Evolutionary conservation across 164 flowering plant genomes (phyloP).

Genomic region (Cinnamomum micranthum): DNA sequence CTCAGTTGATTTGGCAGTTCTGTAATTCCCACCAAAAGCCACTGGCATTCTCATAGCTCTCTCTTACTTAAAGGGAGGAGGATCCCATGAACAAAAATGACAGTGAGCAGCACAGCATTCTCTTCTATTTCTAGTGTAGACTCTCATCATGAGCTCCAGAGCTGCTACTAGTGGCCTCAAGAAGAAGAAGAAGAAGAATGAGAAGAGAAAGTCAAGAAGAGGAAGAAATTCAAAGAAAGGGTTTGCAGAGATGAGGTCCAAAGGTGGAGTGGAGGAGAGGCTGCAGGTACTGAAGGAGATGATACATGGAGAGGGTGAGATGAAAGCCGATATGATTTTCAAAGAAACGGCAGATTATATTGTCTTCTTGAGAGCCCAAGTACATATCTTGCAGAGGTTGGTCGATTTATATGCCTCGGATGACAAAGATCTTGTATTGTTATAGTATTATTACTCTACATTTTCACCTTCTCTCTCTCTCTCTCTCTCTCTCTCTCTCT

Average conservation of each 20-base stretch:
- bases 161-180: neutral
- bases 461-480: neutral
- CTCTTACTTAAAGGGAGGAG: conserved; percentile 28
- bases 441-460: neutral
- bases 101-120: neutral
- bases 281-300: conserved; percentile 40
- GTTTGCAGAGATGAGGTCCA: neutral
- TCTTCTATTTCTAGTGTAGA: neutral
- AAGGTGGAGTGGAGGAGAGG: neutral
- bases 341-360: conserved; percentile 73
- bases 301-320: conserved; percentile 35
- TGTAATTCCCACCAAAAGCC: neutral
- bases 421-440: neutral
- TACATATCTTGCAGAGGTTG: conserved; percentile 57
- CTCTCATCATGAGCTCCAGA: conserved; percentile 4
- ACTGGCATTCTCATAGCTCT: conserved; percentile 10
- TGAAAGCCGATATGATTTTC: conserved; percentile 48
- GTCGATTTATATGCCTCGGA: conserved; percentile 45
- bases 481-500: neutral
- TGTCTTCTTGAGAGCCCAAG: conserved; percentile 48
- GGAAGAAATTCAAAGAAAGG: neutral
- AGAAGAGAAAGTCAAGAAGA: conserved; percentile 7
- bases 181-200: conserved; percentile 4
- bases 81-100: neutral
- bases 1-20: conserved; percentile 21